These are phyloP conservation scores for Sergeia podlipaevii DNA, from an alignment of 208 protist genomes.

Conservation along the genomic window DNA sequence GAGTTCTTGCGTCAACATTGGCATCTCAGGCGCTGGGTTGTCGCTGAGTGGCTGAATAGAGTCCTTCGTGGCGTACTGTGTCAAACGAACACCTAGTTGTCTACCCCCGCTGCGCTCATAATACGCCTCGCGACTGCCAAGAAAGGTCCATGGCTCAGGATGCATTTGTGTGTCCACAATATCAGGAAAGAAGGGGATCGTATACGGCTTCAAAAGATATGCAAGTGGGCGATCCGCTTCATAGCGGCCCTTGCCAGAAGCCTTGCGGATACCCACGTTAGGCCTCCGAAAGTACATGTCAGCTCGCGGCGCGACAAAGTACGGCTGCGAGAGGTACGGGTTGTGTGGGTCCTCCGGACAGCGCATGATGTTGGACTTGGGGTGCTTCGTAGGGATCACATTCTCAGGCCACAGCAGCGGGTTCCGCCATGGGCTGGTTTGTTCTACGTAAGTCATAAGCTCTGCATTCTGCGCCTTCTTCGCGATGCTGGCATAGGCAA, in stretches of 20 bases:
- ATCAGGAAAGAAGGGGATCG: conserved; percentile 88
- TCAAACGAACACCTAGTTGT: conserved; percentile 53
- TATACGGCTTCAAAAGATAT: conserved; percentile 65
- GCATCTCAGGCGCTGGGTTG: conserved; percentile 50
- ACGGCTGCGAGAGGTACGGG: conserved; percentile 78
- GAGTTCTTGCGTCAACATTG: conserved; percentile 55
- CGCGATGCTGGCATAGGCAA: conserved; percentile 44
- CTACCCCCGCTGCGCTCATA: conserved; percentile 63
- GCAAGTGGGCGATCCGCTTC: conserved; percentile 64
- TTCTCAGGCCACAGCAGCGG: conserved; percentile 72
- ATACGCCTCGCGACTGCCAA: conserved; percentile 78
- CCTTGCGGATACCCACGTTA: conserved; percentile 56
- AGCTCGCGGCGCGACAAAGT: conserved; percentile 74
- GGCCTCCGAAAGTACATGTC: conserved; percentile 85
- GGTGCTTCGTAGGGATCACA: conserved; percentile 83
- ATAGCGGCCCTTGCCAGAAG: conserved; percentile 73
- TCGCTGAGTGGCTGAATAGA: conserved; percentile 49
- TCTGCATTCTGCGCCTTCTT: conserved; percentile 53
- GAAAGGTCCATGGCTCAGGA: conserved; percentile 79
- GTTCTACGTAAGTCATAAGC: conserved; percentile 56
- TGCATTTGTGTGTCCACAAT: conserved; percentile 84
- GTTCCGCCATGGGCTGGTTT: conserved; percentile 89
- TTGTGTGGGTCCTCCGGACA: conserved; percentile 81
- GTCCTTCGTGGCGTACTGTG: conserved; percentile 46
- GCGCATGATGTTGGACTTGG: conserved; percentile 84